Evolutionary conservation across 164 flowering plant genomes (phyloP).

Genomic region (Houttuynia cordata): DNA sequence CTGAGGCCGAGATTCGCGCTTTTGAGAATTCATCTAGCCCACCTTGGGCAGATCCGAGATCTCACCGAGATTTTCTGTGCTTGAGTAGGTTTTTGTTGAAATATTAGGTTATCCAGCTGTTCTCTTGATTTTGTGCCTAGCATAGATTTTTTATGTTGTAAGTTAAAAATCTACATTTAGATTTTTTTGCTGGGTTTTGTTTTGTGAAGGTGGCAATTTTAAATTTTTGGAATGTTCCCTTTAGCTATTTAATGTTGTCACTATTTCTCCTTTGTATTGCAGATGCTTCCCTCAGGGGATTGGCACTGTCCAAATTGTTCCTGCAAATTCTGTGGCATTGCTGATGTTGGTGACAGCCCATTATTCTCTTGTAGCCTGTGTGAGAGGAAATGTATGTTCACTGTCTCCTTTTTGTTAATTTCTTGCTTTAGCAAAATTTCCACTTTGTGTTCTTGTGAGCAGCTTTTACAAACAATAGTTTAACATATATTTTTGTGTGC

Average conservation of each 20-base stretch:
- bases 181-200: too few species aligned
- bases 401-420: not conserved
- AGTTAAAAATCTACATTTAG: too few species aligned
- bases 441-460: not conserved
- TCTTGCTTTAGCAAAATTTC: not conserved
- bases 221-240: not conserved
- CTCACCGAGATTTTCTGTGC: too few species aligned
- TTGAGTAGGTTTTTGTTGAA: too few species aligned
- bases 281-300: constrained; percentile 89
- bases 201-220: not conserved
- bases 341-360: constrained; percentile 10
- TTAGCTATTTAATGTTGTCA: not conserved
- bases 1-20: too few species aligned
- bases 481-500: too few species aligned
- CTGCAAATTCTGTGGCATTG: constrained; percentile 69
- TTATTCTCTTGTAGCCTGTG: constrained; percentile 55
- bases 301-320: constrained; percentile 95
- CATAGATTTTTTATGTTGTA: too few species aligned
- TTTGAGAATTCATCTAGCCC: too few species aligned
- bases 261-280: constrained; percentile 16
- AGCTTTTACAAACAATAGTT: too few species aligned
- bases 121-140: too few species aligned
- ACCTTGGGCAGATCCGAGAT: too few species aligned
- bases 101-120: too few species aligned
- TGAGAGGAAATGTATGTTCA: constrained; percentile 50